Evolutionary conservation across 148 eudicot genomes (phyloP).

Genomic region (Suaeda aralocaspica): DNA sequence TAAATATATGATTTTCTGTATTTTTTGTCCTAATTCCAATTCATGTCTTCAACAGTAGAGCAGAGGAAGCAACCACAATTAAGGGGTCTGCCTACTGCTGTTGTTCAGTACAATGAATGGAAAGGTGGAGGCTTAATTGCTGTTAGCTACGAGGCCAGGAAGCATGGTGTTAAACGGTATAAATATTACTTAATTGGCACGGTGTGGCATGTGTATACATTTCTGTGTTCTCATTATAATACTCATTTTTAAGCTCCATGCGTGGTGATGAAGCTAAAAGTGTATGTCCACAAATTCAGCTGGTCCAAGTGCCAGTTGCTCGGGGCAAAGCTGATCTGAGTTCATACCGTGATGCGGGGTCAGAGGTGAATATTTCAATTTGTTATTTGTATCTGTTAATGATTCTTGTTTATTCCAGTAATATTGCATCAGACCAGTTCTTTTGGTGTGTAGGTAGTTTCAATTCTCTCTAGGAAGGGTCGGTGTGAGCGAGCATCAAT

Average conservation of each 20-base stretch:
- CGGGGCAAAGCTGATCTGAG: conserved; percentile 92
- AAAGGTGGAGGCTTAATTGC: conserved; percentile 93
- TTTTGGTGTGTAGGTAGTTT: conserved; percentile 61
- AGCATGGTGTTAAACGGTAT: conserved; percentile 88
- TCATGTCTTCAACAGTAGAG: conserved; percentile 49
- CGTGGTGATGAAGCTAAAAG: conserved; percentile 87
- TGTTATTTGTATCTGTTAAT: background rate
- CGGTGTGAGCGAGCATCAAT: conserved; percentile 97
- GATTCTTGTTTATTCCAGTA: background rate
- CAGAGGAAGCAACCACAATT: conserved; percentile 72
- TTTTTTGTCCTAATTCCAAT: background rate
- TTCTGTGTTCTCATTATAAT: conserved; percentile 6
- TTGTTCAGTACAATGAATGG: conserved; percentile 94
- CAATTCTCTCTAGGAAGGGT: conserved; percentile 78
- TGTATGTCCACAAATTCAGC: conserved; percentile 80
- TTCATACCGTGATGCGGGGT: conserved; percentile 84
- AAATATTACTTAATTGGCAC: background rate
- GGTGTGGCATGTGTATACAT: background rate
- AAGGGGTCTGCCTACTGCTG: conserved; percentile 87
- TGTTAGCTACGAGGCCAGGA: conserved; percentile 92
- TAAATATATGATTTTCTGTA: background rate
- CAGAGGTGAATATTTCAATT: conserved; percentile 57
- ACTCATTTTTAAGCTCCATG: conserved; percentile 60
- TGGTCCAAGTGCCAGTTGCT: conserved; percentile 88
- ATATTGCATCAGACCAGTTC: conserved; percentile 9